Conservation (phyloP, 2,329 filamentous ascomycete genomes). For the Aspergillus glaucus region DNA sequence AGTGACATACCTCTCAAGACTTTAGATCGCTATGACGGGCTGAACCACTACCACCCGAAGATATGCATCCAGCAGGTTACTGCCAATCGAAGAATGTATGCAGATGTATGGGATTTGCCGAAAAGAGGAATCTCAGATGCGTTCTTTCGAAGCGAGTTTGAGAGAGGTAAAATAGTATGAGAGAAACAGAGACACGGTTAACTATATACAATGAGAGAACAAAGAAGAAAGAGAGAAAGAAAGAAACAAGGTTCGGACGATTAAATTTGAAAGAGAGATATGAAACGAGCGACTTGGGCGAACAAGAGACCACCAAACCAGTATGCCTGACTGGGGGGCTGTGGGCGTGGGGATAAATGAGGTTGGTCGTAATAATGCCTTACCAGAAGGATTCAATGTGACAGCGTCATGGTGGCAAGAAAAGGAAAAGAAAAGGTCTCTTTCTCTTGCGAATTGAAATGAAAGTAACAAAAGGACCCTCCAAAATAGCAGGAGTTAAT, state of each 20-base stretch:
- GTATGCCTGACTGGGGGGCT: not conserved
- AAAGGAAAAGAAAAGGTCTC: not conserved
- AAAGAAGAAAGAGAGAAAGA: constrained; percentile 1
- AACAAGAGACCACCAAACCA: not conserved
- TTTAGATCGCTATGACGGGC: too few species aligned
- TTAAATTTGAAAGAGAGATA: not conserved
- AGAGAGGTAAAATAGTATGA: not conserved
- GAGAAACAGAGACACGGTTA: not conserved
- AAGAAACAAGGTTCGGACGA: not conserved
- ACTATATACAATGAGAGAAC: not conserved
- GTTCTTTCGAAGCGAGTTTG: not conserved
- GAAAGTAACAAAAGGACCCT: too few species aligned
- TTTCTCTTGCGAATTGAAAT: not conserved
- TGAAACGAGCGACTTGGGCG: not conserved
- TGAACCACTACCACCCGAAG: not conserved
- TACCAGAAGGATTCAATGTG: not conserved
- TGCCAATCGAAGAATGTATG: not conserved
- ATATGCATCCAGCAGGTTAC: not conserved
- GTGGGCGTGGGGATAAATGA: not conserved
- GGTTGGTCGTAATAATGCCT: not conserved
- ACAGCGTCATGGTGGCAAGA: not conserved
- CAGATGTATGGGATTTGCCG: not conserved
- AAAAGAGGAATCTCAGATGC: too few species aligned
- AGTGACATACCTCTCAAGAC: not conserved
- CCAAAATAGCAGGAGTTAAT: not conserved